phyloP scores from a whole-genome alignment of 176 grass and related monocot species.

The Alopecurus myosuroides region DNA sequence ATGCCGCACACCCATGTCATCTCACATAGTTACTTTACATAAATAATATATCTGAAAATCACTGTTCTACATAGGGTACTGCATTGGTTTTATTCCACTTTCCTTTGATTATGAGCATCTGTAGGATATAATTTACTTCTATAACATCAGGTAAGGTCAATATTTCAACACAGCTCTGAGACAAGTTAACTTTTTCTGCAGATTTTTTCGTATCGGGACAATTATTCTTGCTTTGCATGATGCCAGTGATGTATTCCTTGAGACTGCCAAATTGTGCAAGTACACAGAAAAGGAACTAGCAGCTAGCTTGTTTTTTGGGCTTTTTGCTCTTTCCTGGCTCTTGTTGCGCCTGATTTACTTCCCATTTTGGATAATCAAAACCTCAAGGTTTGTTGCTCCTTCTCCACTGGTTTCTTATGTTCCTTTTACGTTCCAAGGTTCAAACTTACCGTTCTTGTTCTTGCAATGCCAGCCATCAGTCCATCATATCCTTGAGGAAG shows the following conservation, averaged over 20 bases:
- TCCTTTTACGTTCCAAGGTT: conserved; percentile 3
- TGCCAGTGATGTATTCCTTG: conserved; percentile 89
- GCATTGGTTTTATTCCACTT: not conserved
- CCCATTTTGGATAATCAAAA: conserved; percentile 98
- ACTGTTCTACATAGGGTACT: not conserved
- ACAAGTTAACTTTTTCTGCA: conserved; percentile 30
- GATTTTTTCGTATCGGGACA: conserved; percentile 88
- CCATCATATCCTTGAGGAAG: conserved; percentile 42
- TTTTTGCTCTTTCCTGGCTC: conserved; percentile 93
- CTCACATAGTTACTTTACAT: not conserved
- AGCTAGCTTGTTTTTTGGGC: conserved; percentile 86
- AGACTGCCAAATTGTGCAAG: conserved; percentile 95
- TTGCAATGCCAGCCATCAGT: conserved; percentile 65
- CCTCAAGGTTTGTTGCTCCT: conserved; percentile 70
- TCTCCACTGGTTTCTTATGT: not conserved
- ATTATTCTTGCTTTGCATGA: conserved; percentile 96
- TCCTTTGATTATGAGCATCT: conserved; percentile 8
- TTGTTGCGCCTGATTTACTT: conserved; percentile 89
- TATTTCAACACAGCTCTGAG: not conserved
- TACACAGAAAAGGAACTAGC: conserved; percentile 88
- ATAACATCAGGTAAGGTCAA: not conserved
- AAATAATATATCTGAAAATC: not conserved
- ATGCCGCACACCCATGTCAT: not conserved
- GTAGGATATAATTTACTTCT: not conserved
- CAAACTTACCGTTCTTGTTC: not conserved